Evolutionary conservation across 2,329 filamentous ascomycete genomes (phyloP), one percentile per base, ranked within the genome.

Genomic region (Cladophialophora exuberans): DNA sequence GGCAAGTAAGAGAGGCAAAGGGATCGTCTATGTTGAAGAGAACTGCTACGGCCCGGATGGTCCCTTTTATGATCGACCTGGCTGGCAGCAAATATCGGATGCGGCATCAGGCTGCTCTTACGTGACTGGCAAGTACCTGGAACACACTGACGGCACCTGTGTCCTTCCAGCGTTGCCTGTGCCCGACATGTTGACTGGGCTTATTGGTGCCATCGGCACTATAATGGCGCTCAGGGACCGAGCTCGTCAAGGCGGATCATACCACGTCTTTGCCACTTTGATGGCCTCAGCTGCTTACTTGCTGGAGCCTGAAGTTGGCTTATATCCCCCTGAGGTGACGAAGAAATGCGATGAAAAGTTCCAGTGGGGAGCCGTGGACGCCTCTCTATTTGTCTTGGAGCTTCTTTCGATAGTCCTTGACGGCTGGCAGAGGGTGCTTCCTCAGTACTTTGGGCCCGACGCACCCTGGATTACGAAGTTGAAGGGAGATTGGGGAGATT

Each of bases 161-260:
- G 65, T 73, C 4, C 71, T 76, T 1, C 73, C 73, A 9, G 72
- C 73, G 0, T 81, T 81, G 61, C 79, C 79, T 2, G 80, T 81
- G 67, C 74, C 75, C 69, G 70, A 81, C 70, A 89, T 89, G 63
- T 85, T 85, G 23, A 88, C 86, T 0, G 86, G 86, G 23, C 87
- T 84, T 65, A 85, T 88, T 73, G 86, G 86, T 2, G 84, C 84
- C 41, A 83, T 88, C 60, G 83, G 85, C 3, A 85, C 84, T 0
- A 69, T 89, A 31, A 78, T 79, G 0, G 86, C 84, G 1, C 74
- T 89, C 5, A 83, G 83, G 62, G 79, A 81, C 62, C 79, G 87
- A 25, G 81, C 85, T 56, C 20, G 67, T 63, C 23, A 42, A 23
- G 54, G 54, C 6, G 54, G 54, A 3, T 56, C 54, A 0, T 56